Percentiles rank a stretch among this genome's conserved stretches.
These are phyloP conservation scores for Penicillium sp. DNA, from an alignment of 2,329 filamentous ascomycete species.

Conservation along the genomic window DNA sequence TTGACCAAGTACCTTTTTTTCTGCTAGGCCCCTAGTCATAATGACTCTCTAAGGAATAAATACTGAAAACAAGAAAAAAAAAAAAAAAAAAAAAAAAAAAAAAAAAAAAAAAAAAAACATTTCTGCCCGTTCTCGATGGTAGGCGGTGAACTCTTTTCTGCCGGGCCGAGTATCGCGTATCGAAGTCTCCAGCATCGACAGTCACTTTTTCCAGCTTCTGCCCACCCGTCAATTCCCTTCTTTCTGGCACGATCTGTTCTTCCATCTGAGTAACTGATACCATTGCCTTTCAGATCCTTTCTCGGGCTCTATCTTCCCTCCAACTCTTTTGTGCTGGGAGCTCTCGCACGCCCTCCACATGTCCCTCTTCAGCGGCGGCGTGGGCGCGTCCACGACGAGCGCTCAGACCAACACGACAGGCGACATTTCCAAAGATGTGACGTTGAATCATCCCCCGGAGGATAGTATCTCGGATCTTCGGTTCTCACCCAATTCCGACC, in stretches of 20 bases:
- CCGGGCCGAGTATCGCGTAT: slow-evolving; percentile 11
- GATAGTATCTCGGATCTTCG: slow-evolving; percentile 84
- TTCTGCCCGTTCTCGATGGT: too few relatives aligned
- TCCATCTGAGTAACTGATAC: neutral
- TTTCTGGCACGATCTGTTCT: neutral
- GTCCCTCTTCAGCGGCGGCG: slow-evolving; percentile 49
- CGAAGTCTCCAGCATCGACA: slow-evolving; percentile 5
- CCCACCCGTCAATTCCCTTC: slow-evolving; percentile 1
- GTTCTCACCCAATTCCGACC: slow-evolving; percentile 72
- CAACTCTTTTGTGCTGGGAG: neutral
- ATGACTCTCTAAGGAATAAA: too few relatives aligned
- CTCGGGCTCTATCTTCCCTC: neutral
- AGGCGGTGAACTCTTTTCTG: slow-evolving; percentile 13
- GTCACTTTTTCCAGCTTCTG: slow-evolving; percentile 7
- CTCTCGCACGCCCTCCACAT: slow-evolving; percentile 25
- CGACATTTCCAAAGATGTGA: slow-evolving; percentile 83
- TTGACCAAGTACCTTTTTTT: too few relatives aligned
- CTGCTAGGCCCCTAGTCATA: too few relatives aligned
- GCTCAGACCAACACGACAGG: slow-evolving; percentile 66
- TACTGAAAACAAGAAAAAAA: too few relatives aligned
- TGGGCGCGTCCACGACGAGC: slow-evolving; percentile 43
- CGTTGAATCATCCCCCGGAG: slow-evolving; percentile 69
- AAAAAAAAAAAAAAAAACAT: too few relatives aligned
- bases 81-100: too few relatives aligned
- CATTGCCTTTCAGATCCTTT: neutral